Base-by-base conservation (phyloP, 2,329 filamentous ascomycete species). In the Penicillium expansum region DNA sequence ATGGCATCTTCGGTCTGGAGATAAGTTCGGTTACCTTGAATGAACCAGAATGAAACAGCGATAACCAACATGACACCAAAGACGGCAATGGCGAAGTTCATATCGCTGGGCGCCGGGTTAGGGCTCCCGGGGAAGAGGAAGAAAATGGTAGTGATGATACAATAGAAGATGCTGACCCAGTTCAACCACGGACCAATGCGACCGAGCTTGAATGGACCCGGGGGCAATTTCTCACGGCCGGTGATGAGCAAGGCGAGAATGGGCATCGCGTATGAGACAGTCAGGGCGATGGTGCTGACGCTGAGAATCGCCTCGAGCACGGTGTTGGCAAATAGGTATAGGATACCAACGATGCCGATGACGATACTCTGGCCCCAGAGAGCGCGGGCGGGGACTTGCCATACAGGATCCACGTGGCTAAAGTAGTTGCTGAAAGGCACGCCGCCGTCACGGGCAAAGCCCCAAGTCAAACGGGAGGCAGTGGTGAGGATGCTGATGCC, bases 11-110 rank as follows among this genome's bases (percentile, higher is more conserved):
- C 70, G 0, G 69, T 70, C 57, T 65, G 62, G 18, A 74, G 62
- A 71, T 79, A 68, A 45, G 76, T 70, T 24, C 67, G 63, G 5
- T 74, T 74, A 1, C 81, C 82, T 62, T 77, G 75, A 38, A 80
- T 50, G 37, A 82, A 69, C 81, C 81, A 84, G 58, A 83, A 83
- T 0, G 68, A 73, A 1, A 82, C 38, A 0, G 80, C 74, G 8
- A 83, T 72, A 3, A 82, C 70, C 50, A 83, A 60, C 80, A 83
- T 82, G 22, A 83, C 74, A 1, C 80, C 82, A 61, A 84, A 83
- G 0, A 83, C 81, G 1, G 78, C 82, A 61, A 83, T 83, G 6
- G 82, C 82, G 63, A 79, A 84, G 67, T 84, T 84, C 82, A 83
- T 83, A 57, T 83, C 80, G n/a, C 70, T 69, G 0, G 72, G 66